Conservation (phyloP, 163 green algal species). For the Chlamydomonas reinhardtii region DNA sequence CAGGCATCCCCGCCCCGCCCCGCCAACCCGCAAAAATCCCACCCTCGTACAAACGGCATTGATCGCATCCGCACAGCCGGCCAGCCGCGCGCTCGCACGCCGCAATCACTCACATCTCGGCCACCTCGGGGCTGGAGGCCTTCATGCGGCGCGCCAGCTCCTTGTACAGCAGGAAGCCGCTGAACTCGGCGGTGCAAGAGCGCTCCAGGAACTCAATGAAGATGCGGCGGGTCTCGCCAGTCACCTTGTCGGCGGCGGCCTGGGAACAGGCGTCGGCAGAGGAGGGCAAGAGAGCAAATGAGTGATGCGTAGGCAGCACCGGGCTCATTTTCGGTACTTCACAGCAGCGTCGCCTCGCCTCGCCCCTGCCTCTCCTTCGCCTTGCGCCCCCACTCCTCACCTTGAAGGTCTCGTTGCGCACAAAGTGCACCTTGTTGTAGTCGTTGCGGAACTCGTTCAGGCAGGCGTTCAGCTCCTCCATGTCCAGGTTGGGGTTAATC, state of each 20-base stretch:
- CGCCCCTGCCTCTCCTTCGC: too few relatives aligned
- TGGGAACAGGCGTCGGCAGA: background rate
- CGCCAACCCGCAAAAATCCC: too few relatives aligned
- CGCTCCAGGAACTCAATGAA: constrained; percentile 98
- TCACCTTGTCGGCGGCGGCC: constrained; percentile 63
- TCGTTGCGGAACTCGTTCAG: constrained; percentile 94
- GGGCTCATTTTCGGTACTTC: too few relatives aligned
- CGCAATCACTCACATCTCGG: constrained; percentile 79
- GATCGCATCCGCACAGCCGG: too few relatives aligned
- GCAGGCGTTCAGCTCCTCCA: constrained; percentile 82
- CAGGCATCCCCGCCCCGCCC: too few relatives aligned
- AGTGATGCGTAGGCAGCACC: background rate
- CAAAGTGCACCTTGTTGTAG: constrained; percentile 98
- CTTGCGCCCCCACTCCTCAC: background rate
- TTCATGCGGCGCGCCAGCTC: constrained; percentile 87
- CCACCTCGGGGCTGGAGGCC: constrained; percentile 86
- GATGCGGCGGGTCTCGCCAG: constrained; percentile 83
- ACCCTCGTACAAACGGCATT: too few relatives aligned
- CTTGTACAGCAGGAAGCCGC: constrained; percentile 97
- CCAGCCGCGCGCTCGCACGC: too few relatives aligned
- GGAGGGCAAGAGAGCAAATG: background rate
- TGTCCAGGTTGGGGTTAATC: constrained; percentile 90
- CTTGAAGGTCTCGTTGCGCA: constrained; percentile 93
- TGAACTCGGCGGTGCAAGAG: constrained; percentile 97
- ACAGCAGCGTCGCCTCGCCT: too few relatives aligned